Evolutionary conservation across 2,329 filamentous ascomycete species (phyloP).

Genomic region (Bipolaris victoriae): DNA sequence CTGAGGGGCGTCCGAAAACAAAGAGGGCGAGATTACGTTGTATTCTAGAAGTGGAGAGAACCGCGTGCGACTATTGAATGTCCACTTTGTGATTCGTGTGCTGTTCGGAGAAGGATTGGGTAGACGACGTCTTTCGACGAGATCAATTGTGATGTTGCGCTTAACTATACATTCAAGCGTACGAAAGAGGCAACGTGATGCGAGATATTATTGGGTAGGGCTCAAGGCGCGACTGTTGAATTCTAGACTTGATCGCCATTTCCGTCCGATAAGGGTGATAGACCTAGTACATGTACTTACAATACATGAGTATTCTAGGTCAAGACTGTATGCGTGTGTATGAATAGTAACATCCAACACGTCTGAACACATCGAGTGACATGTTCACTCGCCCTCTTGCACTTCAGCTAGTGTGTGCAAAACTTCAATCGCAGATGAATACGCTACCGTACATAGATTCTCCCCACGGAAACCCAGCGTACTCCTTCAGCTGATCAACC

Average conservation of each 20-base stretch:
- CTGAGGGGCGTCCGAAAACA: not conserved
- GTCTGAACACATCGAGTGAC: not conserved
- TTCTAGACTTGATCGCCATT: not conserved
- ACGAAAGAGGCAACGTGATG: not conserved
- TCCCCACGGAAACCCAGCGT: not conserved
- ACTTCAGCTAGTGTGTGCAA: not conserved
- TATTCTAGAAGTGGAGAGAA: not conserved
- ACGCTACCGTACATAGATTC: not conserved
- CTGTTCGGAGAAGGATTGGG: not conserved
- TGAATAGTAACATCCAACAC: not conserved
- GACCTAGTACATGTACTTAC: not conserved
- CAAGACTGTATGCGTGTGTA: not conserved
- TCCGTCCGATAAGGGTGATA: not conserved
- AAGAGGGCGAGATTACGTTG: not conserved
- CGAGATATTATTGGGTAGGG: not conserved
- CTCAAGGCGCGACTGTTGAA: not conserved
- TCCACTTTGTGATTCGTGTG: too few species aligned
- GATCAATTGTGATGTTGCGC: too few species aligned
- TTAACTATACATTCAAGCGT: not conserved
- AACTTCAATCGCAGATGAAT: not conserved
- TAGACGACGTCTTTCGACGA: too few species aligned
- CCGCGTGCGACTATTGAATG: not conserved
- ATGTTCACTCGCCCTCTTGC: too few species aligned
- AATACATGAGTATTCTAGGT: not conserved
- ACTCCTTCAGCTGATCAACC: slow-evolving; percentile 23